Base-by-base conservation (phyloP, 176 grass and related monocot genomes). In the Dendrocalamus sinicus region DNA sequence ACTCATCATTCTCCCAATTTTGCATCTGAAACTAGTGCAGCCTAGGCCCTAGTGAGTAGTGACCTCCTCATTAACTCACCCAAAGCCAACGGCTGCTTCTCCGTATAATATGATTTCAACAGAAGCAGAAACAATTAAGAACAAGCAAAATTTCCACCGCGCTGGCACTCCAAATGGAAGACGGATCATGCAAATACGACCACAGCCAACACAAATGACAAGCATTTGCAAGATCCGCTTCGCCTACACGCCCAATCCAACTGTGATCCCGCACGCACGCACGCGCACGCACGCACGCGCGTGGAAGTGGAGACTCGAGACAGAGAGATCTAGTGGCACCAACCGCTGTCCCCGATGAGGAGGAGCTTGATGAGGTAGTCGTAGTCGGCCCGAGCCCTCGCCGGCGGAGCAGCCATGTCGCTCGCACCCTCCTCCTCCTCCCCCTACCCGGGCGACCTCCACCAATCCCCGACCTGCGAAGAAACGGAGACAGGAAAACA, bases 261-360 rank as follows among this genome's bases (percentile, higher is more conserved):
- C 80, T 12, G 50, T 22, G 84, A 90, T 79, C 87, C 55, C 59
- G 61, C 17, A 9, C 50, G 64, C 74, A n/a, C 50, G 64, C 74
- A n/a, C 20, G 35, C 10, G 37, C 24, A 8, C n/a, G n/a, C n/a
- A n/a, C n/a, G n/a, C n/a, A 69, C 58, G 45, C 17, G 59, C 12
- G 28, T 35, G 30, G 70, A 15, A 67, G 46, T 4, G 4, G 26
- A 35, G 16, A 51, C 15, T 6, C 14, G 20, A 44, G 28, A 40
- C 13, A 44, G 10, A 43, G 43, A 86, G 83, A 92, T 92, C 88
- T 72, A 80, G 40, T 20, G 82, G 77, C 54, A 89, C 96, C 68
- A 83, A 99, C 97, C 94, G 87, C 97, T 96, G 71, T 96, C 94
- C 63, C 94, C 89, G 81, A 96, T 96, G 89, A 96, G 84, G 62